phyloP scores from a whole-genome alignment of 2,329 filamentous ascomycete species.

The Xylariaceae sp. region DNA sequence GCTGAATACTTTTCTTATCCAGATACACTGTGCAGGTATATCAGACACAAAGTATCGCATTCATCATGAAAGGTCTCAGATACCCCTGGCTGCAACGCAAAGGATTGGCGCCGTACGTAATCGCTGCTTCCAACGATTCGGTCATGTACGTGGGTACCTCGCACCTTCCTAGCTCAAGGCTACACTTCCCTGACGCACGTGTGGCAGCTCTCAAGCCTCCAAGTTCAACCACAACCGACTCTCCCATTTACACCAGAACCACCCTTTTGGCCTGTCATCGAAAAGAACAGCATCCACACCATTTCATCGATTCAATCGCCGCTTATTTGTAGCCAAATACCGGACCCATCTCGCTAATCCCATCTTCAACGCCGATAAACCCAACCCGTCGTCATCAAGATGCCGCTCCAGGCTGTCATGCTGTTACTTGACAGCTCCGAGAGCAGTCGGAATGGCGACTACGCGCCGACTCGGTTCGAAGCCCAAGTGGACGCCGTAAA shows the following conservation, averaged over 20 bases:
- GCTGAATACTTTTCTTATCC: too few relatives aligned
- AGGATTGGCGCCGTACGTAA: not conserved
- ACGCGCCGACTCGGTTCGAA: conserved; percentile 87
- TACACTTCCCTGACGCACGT: conserved; percentile 29
- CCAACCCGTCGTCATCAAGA: conserved; percentile 50
- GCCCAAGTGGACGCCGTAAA: conserved; percentile 93
- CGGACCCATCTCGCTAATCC: not conserved
- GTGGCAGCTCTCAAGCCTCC: conserved; percentile 11
- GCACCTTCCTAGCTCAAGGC: conserved; percentile 23
- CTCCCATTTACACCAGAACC: conserved; percentile 2
- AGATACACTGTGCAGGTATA: not conserved
- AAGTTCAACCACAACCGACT: conserved; percentile 8
- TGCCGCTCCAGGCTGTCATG: conserved; percentile 99
- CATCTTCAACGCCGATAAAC: not conserved
- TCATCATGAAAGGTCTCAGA: too few relatives aligned
- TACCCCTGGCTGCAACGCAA: too few relatives aligned
- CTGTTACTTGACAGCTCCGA: conserved; percentile 99
- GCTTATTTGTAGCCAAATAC: not conserved
- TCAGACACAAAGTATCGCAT: not conserved
- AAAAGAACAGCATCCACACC: not conserved
- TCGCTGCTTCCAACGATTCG: not conserved
- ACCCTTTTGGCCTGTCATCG: not conserved
- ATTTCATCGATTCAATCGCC: not conserved
- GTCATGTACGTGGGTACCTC: not conserved
- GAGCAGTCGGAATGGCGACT: conserved; percentile 93